Percentiles rank a stretch among this genome's conserved stretches.
phyloP scores from a whole-genome alignment of 2,329 filamentous ascomycete species.

The Ophiostoma ulmi region DNA sequence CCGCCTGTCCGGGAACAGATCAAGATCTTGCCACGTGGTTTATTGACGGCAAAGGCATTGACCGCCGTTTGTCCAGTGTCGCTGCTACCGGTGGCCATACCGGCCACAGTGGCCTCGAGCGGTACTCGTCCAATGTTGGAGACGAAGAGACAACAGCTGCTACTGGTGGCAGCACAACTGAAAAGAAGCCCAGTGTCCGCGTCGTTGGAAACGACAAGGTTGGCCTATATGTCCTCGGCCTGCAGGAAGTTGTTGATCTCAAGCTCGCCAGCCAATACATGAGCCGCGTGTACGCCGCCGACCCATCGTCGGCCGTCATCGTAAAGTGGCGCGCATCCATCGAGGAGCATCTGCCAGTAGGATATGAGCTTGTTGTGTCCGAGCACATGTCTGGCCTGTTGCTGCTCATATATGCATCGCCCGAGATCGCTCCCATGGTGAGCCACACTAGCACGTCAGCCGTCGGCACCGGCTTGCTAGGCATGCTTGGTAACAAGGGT shows the following conservation, averaged over 20 bases:
- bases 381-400: slow-evolving; percentile 84
- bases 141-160: slow-evolving; percentile 32
- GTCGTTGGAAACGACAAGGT: slow-evolving; percentile 62
- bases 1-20: slow-evolving; percentile 75
- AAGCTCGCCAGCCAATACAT: slow-evolving; percentile 74
- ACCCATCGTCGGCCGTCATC: slow-evolving; percentile 54
- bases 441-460: slow-evolving; percentile 75
- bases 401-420: slow-evolving; percentile 78
- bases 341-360: slow-evolving; percentile 65
- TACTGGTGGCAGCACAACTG: slow-evolving; percentile 29
- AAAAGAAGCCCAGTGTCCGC: slow-evolving; percentile 34
- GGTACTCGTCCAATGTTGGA: slow-evolving; percentile 45
- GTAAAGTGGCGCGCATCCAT: slow-evolving; percentile 78
- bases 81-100: slow-evolving; percentile 31
- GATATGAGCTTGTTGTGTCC: slow-evolving; percentile 70
- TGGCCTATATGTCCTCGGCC: slow-evolving; percentile 79
- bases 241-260: slow-evolving; percentile 90
- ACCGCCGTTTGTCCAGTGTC: slow-evolving; percentile 54
- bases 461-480: slow-evolving; percentile 83
- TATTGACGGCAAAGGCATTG: slow-evolving; percentile 66
- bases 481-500: slow-evolving; percentile 95
- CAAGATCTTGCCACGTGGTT: slow-evolving; percentile 89
- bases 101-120: slow-evolving; percentile 37
- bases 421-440: slow-evolving; percentile 66
- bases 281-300: slow-evolving; percentile 59